Percentiles rank a stretch among this genome's conserved stretches.
Evolutionary conservation across 139 green algal species (phyloP).

Genomic region (Bryopsis sp.): DNA sequence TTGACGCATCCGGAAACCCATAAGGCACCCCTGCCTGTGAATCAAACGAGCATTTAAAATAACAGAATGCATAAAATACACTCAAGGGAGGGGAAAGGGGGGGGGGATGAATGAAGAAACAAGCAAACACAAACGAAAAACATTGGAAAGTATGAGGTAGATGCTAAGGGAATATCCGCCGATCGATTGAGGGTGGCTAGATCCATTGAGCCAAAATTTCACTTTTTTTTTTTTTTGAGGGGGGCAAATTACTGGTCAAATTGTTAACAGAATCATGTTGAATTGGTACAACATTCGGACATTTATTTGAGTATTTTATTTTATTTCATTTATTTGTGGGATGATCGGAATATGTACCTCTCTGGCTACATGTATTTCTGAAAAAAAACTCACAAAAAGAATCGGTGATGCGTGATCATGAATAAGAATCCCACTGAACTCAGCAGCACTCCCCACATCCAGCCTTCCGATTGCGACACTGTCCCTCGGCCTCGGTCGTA

Average conservation of each 20-base stretch:
- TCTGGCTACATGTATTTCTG: background rate
- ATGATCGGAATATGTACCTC: too few relatives aligned
- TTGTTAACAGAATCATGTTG: too few relatives aligned
- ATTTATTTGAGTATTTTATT: too few relatives aligned
- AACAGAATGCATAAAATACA: too few relatives aligned
- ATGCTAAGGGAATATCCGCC: background rate
- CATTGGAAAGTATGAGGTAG: background rate
- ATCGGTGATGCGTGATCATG: conserved; percentile 63
- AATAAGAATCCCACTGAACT: conserved; percentile 37
- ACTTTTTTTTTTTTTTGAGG: too few relatives aligned
- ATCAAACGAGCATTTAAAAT: too few relatives aligned
- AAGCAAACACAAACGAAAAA: background rate
- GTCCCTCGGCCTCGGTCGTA: conserved; percentile 18
- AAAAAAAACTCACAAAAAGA: conserved; percentile 47
- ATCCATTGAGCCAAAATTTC: too few relatives aligned
- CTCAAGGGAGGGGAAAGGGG: background rate
- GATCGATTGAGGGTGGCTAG: background rate
- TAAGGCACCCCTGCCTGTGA: conserved; percentile 56
- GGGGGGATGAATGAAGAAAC: background rate
- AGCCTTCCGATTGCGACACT: conserved; percentile 41
- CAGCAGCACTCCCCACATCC: conserved; percentile 54
- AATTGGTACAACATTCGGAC: too few relatives aligned
- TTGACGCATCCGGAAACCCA: conserved; percentile 54
- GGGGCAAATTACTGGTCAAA: too few relatives aligned
- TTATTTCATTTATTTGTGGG: too few relatives aligned